These are phyloP conservation scores for Komagataella mondaviorum DNA, from an alignment of 805 yeast genomes.

Conservation along the genomic window DNA sequence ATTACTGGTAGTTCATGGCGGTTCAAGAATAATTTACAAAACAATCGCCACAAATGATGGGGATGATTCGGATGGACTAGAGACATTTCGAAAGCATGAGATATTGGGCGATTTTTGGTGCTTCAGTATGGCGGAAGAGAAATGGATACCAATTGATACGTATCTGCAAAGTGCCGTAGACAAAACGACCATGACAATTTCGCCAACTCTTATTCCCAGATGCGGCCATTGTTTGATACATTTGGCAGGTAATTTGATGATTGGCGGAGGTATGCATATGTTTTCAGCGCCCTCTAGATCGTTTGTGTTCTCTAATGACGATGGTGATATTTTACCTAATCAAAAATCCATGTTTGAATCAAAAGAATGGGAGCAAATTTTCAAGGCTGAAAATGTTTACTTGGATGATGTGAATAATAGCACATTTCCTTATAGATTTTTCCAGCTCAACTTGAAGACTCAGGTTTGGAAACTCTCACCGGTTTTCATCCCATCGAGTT, in stretches of 20 bases:
- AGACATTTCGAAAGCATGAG: slow-evolving; percentile 9
- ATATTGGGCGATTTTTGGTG: slow-evolving; percentile 37
- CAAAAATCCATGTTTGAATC: background rate
- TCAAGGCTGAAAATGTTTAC: background rate
- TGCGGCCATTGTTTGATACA: background rate
- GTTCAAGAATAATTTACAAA: slow-evolving; percentile 14
- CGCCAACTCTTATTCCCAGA: background rate
- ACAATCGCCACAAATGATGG: slow-evolving; percentile 11
- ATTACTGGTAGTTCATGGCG: slow-evolving; percentile 17
- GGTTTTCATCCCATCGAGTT: background rate
- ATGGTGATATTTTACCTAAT: background rate
- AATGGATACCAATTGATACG: slow-evolving; percentile 20
- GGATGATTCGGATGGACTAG: background rate
- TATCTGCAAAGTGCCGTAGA: slow-evolving; percentile 12
- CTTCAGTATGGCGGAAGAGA: slow-evolving; percentile 28
- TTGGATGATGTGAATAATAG: background rate
- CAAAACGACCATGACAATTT: background rate
- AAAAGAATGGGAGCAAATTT: background rate
- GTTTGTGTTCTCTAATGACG: background rate
- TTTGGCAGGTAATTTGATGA: background rate
- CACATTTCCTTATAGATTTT: background rate
- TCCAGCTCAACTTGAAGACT: background rate
- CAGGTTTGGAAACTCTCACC: background rate
- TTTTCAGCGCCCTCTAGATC: background rate
- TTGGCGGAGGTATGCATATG: slow-evolving; percentile 1